A percentile compares a stretch with the other conserved stretches of the same genome.
Evolutionary conservation across 345 rosid genomes (phyloP).

Genomic region (Passiflora organensis): DNA sequence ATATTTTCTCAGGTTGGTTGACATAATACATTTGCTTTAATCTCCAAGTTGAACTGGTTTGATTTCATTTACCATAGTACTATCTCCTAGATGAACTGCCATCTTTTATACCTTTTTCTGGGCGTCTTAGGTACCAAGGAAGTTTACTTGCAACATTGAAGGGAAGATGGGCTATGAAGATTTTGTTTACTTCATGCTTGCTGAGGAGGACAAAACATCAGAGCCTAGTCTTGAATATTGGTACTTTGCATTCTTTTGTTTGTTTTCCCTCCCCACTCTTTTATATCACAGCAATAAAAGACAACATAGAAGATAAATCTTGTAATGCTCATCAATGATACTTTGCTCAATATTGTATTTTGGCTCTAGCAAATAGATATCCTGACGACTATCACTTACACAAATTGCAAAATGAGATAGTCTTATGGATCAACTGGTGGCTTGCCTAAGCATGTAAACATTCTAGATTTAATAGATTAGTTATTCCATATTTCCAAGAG

Average conservation of each 20-base stretch:
- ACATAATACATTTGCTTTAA: not conserved
- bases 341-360: too few species aligned
- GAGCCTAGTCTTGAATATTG: slow-evolving; percentile 30
- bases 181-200: slow-evolving; percentile 29
- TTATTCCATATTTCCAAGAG: too few species aligned
- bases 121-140: slow-evolving; percentile 21
- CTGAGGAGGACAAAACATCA: slow-evolving; percentile 30
- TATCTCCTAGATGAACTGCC: not conserved
- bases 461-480: too few species aligned
- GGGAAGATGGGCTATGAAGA: slow-evolving; percentile 35
- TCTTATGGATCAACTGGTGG: too few species aligned
- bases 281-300: not conserved
- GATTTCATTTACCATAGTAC: not conserved
- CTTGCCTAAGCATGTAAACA: too few species aligned
- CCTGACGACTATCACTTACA: too few species aligned
- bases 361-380: too few species aligned
- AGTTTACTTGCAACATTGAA: slow-evolving; percentile 26
- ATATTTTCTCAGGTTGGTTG: slow-evolving; percentile 81
- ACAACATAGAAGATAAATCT: not conserved
- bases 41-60: not conserved
- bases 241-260: slow-evolving; percentile 6
- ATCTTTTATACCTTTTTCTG: not conserved
- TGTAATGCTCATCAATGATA: too few species aligned
- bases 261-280: not conserved
- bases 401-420: too few species aligned